Evolutionary conservation across 2,329 filamentous ascomycete genomes (phyloP), one percentile per base, ranked within the genome.

Genomic region (Cladobotryum protrusum): DNA sequence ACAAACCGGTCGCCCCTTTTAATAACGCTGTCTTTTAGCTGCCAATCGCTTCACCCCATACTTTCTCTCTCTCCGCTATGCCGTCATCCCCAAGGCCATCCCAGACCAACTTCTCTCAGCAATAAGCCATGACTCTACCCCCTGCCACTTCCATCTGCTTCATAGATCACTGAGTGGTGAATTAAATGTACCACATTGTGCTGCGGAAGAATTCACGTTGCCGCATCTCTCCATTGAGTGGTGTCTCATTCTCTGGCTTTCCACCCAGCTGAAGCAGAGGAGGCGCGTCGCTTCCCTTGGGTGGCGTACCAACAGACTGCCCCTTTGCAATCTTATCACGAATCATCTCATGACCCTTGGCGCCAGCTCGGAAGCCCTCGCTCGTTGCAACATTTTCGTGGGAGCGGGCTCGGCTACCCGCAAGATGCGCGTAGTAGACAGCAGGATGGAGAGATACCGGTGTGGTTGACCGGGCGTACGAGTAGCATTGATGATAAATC

Each of bases 401-500:
- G 3, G 83, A 75, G 48, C 83, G 83, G 17, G 88, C 89, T 45
- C 93, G 87, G 51, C 83, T 82, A 8, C 89, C 86, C 33, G 91
- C 90, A 55, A 99, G 70, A 68, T 99, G 93, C 0, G 95, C 90
- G 59, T 99, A 99, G 76, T 99, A 99, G 0, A 97, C 86, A 0
- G 93, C 90, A 0, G 93, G 93, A 57, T 84, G 87, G 0, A 93
- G 69, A 0, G 91, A 96, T 0, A 99, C 91, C 0, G 93, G 89
- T 0, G 92, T 97, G 0, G 91, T 97, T 0, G 91, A 93, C 14
- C 93, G 83, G 49, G 86, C 85, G 62, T 96, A 99, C 49, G 95
- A 89, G 67, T 96, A 99, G 41, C 86, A 95, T 55, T 96, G 90
- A 57, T 96, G 86, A 60, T 97, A 97, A 18, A 97, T 86, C 79